Evolutionary conservation across 140 eudicot genomes (phyloP), one percentile per base, ranked within the genome.

Genomic region (Oenanthe javanica): DNA sequence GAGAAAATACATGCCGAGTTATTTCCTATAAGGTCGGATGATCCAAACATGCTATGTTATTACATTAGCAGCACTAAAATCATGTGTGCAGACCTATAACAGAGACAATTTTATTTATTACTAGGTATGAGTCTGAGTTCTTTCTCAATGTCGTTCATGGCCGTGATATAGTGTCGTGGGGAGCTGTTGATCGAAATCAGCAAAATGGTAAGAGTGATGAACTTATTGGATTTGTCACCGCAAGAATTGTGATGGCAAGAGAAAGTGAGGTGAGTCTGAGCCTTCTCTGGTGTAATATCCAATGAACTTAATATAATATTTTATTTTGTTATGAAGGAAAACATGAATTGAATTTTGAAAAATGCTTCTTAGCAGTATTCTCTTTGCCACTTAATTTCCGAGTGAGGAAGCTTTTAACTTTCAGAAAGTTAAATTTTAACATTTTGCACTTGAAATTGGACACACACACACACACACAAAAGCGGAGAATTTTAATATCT

Each of bases 201-300:
- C 92, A 92, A 38, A 76, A 91, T 80, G 92, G 86, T 78, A 86
- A 87, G 77, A 87, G 81, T 82, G 97, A 95, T 77, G 96, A 95
- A 81, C 93, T 95, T 79, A 84, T 95, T 84, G 99, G 99, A 78
- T 95, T 95, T 88, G 91, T 95, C 77, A 92, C 99, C 16, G 93
- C 94, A 43, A 80, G 96, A 72, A 81, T 91, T 78, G 82, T 90
- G 78, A 77, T 84, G 77, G 97, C 96, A 64, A 90, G 87, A 89
- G 99, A 95, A 79, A 90, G 97, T 89, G 99, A 95, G 97, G 99
- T 95, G 89, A 85, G 91, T 82, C 75, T 84, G 83, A 70, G 64
- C 83, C 47, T 85, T 50, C 66, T 77, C 27, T 13, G 19, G 47
- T 40, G 12, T 8, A 23, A 48, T 40, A 54, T 36, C 64, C 18